A percentile compares a stretch with the other conserved stretches of the same genome.
phyloP scores from a whole-genome alignment of 2,329 filamentous ascomycete genomes.

The Raffaelea deltoideospora region DNA sequence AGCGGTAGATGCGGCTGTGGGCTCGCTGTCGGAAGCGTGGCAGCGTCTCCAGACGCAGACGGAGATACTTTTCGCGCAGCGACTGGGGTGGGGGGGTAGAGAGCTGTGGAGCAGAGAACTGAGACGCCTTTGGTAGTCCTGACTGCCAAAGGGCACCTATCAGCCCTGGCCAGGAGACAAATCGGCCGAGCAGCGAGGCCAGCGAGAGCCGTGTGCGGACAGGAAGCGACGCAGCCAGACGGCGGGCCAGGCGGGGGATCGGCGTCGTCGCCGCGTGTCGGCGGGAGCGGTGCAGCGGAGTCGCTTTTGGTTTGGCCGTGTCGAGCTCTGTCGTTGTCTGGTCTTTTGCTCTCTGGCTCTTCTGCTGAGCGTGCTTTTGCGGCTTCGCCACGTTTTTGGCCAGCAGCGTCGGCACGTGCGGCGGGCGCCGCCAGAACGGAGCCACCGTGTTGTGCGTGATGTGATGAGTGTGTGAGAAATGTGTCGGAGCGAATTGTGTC shows the following conservation, averaged over 20 bases:
- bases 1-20: constrained; percentile 64
- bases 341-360: no score
- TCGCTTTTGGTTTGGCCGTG: no score
- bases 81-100: constrained; percentile 57
- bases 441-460: background rate
- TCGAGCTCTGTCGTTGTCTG: no score
- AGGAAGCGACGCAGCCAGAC: background rate
- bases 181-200: no score
- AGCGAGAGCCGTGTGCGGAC: background rate
- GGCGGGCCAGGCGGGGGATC: background rate
- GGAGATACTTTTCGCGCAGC: constrained; percentile 50
- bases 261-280: no score
- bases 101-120: constrained; percentile 27
- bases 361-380: no score
- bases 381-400: no score
- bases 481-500: no score
- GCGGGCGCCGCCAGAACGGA: background rate
- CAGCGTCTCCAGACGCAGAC: constrained; percentile 60
- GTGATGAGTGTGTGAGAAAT: no score
- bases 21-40: constrained; percentile 54
- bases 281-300: no score
- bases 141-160: background rate
- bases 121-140: constrained; percentile 32
- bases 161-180: no score
- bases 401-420: no score